Evolutionary conservation across 2,329 filamentous ascomycete genomes (phyloP), one percentile per base, ranked within the genome.

Genomic region (Microcyclospora pomicola): DNA sequence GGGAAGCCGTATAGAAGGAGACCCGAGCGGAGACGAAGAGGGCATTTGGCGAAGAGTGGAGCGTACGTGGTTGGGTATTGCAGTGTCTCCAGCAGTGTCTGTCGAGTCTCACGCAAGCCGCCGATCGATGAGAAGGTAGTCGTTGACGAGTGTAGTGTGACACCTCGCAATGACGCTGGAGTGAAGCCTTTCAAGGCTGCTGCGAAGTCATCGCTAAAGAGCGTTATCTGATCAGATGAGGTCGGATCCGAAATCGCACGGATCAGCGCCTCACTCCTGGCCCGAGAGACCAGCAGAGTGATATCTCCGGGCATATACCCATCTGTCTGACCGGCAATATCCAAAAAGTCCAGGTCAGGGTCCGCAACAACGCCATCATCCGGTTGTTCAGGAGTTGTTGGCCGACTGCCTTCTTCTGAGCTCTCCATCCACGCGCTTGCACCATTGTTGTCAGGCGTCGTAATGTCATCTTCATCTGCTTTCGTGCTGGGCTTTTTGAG

Each of bases 11-110:
- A 98, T 0, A 98, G 71, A 3, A 98, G 70, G 2, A 98, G 71
- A 37, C 91, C 91, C 6, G 88, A 96, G 9, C 91, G 84, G 4
- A 98, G 70, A n/a, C 91, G 82, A 0, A 98, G 72, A 3, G 91
- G 91, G 50, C 91, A 98, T 54, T 93, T 83, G 3, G 87, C 86
- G 55, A 98, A 98, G 46, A 98, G 95, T 1, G 91, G 91, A 0
- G 91, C 91, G 56, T 98, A 98, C 42, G 91, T 94, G 1, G 92
- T 98, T 0, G 91, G 91, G 54, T 98, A 98, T 56, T 95, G 83
- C 3, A 98, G 67, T 0, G 91, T 98, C 61, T 98, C 91, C 7
- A 98, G 72, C 2, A 98, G 71, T n/a, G 84, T 85, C 50, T 87
- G 80, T 3, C 92, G 77, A 1, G 91, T 98, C 52, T 84, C 77